Evolutionary conservation across 1,284 basidiomycete species (phyloP).

Genomic region (Cerrena zonata): DNA sequence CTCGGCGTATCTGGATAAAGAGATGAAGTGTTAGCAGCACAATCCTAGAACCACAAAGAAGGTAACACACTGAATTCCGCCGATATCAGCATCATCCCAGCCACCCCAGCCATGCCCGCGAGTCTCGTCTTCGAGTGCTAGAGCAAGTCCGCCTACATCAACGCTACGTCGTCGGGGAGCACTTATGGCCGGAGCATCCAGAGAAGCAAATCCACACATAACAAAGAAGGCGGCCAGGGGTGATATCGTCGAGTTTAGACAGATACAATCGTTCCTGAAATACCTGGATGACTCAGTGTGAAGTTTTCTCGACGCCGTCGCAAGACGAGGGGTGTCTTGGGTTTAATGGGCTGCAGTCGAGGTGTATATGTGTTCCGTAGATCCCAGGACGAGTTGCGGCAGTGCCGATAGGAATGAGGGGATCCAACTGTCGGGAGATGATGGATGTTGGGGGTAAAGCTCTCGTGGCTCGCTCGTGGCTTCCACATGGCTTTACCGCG

Average conservation of each 20-base stretch:
- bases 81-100: conserved; percentile 48
- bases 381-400: background rate
- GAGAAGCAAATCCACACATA: background rate
- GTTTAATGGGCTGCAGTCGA: too few species aligned
- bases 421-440: too few species aligned
- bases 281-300: too few species aligned
- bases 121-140: conserved; percentile 62
- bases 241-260: background rate
- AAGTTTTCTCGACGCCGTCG: too few species aligned
- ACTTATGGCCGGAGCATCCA: conserved; percentile 1
- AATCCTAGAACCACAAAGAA: conserved; percentile 5
- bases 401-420: too few species aligned
- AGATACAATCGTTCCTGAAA: background rate
- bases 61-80: conserved; percentile 50
- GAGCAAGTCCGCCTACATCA: conserved; percentile 77
- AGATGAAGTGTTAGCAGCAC: conserved; percentile 6
- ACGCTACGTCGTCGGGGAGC: conserved; percentile 60
- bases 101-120: conserved; percentile 72
- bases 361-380: background rate
- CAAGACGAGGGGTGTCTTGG: too few species aligned
- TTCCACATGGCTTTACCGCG: too few species aligned
- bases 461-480: background rate
- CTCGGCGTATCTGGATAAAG: conserved; percentile 56
- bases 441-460: background rate
- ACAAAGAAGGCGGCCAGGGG: background rate